Base-by-base conservation (phyloP, 2,329 filamentous ascomycete genomes). In the Diaporthe sp. region DNA sequence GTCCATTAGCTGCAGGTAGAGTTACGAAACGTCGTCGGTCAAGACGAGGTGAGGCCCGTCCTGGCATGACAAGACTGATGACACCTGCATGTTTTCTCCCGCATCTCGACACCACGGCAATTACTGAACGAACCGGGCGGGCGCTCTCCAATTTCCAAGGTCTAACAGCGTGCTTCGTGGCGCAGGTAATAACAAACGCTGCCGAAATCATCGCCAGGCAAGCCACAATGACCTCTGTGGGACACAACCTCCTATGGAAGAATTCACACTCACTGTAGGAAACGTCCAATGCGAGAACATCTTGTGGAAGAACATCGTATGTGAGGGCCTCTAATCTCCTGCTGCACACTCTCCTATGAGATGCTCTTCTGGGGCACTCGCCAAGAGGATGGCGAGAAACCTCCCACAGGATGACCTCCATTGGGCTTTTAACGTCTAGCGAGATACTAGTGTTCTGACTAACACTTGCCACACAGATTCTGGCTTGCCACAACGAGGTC, bases 61-160 rank as follows among this genome's bases (percentile, higher is more conserved):
- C 65, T 68, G 47, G 47, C 63, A 68, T 53, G 63, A 28, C 63
- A 42, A 39, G 20, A 68, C 63, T 68, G 47, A 68, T 37, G 63
- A 68, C 13, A 39, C 47, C 65, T 70, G 49, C 65, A 55, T 70
- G 65, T 53, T 2, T 31, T 55, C 8, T 70, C 49, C 49, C 47
- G n/a, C n/a, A 39, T 20, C 34, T 55, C 65, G 47, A 68, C 25
- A 28, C 22, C 65, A 55, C 49, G 65, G 65, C 65, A 53, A 13
- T 70, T 70, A 22, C 31, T 67, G 28, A 44, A 25, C 51, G 44
- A 31, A 51, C 63, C 28, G 9, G 42, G 28, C 5, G 15, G 7
- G 2, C 31, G 47, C 13, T 4, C 31, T 25, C 60, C 8, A 31
- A n/a, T 60, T 15, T 8, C 58, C 60, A 15, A 63, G 37, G 37